Evolutionary conservation across 2,329 filamentous ascomycete genomes (phyloP), one percentile per base, ranked within the genome.

Genomic region (Dactylellina leptospora): DNA sequence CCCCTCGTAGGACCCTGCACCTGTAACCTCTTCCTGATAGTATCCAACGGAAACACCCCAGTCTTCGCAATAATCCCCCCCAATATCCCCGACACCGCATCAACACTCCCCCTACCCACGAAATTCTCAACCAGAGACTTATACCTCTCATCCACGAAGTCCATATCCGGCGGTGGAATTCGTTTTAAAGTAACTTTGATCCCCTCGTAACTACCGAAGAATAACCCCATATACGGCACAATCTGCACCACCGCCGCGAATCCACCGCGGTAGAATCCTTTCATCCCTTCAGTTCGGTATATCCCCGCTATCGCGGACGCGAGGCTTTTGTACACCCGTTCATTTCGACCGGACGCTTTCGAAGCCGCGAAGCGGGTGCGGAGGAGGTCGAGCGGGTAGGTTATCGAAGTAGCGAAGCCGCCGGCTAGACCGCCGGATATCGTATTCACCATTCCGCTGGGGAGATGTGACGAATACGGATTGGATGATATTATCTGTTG

Each of bases 141-240:
- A 45, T 23, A 10, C 27, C 11, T 11, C 13, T 28, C 47, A 22
- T 33, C 38, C 38, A 20, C 33, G 38, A 54, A 5, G 44, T 10
- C 25, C 59, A 58, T 6, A 48, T 36, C 16, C 20, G 38, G 30
- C 11, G 64, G 27, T n/a, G 53, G 28, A 10, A 55, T 13, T 9
- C 27, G 8, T 2, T 23, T 28, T 20, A 72, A 23, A n/a, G 33
- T 38, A 5, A 55, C 30, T 16, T 72, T 72, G 4, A 74, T 61
- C 33, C 85, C 83, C 80, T 99, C 95, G 81, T 97, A 99, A 40
- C 87, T 85, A 30, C 90, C 86, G 81, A 99, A 99, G 82, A 99
- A 97, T 1, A 96, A 84, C 11, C 95, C 95, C 95, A 99, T 99
- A 79, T 93, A 96, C 1, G 95, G 95, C 8, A 96, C 87, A 51